Evolutionary conservation across 1,284 basidiomycete species (phyloP).

Genomic region (Grifola frondosa): DNA sequence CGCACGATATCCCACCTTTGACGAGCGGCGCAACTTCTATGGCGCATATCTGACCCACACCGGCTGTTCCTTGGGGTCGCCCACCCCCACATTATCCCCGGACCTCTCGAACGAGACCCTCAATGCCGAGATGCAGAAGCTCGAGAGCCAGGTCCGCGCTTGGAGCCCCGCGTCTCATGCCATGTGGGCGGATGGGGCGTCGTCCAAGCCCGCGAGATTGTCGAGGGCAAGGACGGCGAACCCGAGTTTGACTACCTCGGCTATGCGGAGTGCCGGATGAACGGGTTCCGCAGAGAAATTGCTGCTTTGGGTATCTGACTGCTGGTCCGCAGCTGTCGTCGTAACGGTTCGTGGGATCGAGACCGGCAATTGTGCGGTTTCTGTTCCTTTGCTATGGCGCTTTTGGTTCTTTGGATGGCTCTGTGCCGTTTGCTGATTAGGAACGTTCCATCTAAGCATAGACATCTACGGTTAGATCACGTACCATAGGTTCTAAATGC

Average conservation of each 20-base stretch:
- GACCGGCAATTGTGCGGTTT: no score
- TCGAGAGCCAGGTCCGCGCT: conserved; percentile 76
- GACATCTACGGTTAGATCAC: conserved; percentile 6
- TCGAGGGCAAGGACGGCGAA: conserved; percentile 57
- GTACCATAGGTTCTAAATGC: conserved; percentile 13
- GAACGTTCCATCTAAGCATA: no score
- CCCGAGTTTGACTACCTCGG: conserved; percentile 79
- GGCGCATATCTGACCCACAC: conserved; percentile 70
- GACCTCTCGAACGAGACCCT: conserved; percentile 29
- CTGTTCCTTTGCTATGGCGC: no score
- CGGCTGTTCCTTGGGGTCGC: conserved; percentile 13
- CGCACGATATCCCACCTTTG: conserved; percentile 69
- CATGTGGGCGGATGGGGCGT: conserved; percentile 91
- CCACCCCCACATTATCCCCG: conserved; percentile 26
- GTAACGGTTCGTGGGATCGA: no score
- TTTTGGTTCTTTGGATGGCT: no score
- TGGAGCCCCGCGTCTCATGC: conserved; percentile 90
- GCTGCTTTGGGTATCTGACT: conserved; percentile 43
- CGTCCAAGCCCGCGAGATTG: conserved; percentile 82
- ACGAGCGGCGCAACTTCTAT: conserved; percentile 82
- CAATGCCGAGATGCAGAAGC: conserved; percentile 40
- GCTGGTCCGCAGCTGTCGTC: no score
- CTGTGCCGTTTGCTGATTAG: no score
- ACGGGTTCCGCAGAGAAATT: conserved; percentile 60
- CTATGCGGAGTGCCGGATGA: conserved; percentile 68